Evolutionary conservation across 305 asterid genomes (phyloP), one percentile per base, ranked within the genome.

Genomic region (Fraxinus sp.): DNA sequence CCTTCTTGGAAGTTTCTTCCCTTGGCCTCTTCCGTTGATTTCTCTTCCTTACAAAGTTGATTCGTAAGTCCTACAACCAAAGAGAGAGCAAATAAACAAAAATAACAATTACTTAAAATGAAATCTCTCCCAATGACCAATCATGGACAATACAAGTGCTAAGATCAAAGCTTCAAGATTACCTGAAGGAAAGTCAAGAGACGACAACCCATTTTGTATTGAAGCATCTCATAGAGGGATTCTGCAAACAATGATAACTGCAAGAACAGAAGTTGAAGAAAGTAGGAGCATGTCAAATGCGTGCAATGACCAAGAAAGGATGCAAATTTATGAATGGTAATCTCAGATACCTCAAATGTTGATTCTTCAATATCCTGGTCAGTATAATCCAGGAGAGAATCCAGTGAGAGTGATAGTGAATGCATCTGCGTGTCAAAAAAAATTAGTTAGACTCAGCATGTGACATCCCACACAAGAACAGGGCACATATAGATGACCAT

Each of bases 241-340:
- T 97, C 99, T 0, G 98, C 98, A 88, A 97, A 94, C 83, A 97
- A 80, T 33, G 98, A 97, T 78, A 97, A 85, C 99, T 97, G 91
- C 88, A 89, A 78, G 55, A 87, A 85, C 22, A 32, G 73, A 83
- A 32, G 46, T 79, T 66, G 64, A 78, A 59, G 37, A 74, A 59
- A 20, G 62, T 68, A 68, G 33, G 14, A 22, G 52, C 5, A 7
- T 13, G 24, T 84, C 73, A 85, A 80, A 7, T 26, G 77, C 46
- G 37, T 7, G 41, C 71, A 41, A 68, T 43, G 70, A 28, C 80
- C 52, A 84, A 49, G 24, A 36, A 6, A 73, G 81, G 70, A 76
- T 72, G 59, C 74, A 75, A 75, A 66, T 2, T 26, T 8, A 24
- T 62, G 52, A 22, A 68, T 39, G 10, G 73, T 55, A 59, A 75